Conservation (phyloP, 2,329 filamentous ascomycete species). For the Sporothrix phasma region DNA sequence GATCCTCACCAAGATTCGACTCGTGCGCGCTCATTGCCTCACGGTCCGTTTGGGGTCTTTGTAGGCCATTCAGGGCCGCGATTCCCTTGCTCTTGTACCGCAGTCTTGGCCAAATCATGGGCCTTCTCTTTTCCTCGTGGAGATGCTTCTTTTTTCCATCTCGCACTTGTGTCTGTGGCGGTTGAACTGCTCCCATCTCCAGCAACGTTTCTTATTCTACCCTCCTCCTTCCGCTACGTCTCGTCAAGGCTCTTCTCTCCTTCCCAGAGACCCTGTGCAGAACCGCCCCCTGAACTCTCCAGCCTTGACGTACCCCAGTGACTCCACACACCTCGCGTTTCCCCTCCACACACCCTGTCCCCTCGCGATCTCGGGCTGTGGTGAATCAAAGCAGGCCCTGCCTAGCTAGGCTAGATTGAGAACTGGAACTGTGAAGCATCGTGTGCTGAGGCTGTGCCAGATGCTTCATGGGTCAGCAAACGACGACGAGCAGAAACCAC, state of each 20-base stretch:
- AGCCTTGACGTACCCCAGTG: neutral
- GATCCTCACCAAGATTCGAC: neutral
- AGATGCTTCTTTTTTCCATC: neutral
- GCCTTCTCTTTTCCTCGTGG: neutral
- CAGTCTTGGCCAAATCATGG: conserved; percentile 2
- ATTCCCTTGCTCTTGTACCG: neutral
- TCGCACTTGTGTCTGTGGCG: neutral
- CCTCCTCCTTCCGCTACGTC: neutral
- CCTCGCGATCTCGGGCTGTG: neutral
- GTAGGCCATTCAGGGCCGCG: neutral
- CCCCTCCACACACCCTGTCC: neutral
- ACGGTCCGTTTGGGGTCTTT: neutral
- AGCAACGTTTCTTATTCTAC: neutral
- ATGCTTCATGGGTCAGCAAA: neutral
- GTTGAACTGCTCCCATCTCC: neutral
- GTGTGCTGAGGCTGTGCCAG: neutral
- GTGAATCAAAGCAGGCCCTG: neutral
- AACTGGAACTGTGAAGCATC: neutral
- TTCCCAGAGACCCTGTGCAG: neutral
- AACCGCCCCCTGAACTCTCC: neutral
- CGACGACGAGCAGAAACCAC: neutral
- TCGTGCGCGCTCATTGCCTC: neutral
- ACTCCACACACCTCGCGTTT: neutral
- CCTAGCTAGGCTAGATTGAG: neutral
- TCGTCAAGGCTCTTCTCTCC: neutral